Evolutionary conservation across 139 green algal species (phyloP).

Genomic region (Ettlia oleoabundans): DNA sequence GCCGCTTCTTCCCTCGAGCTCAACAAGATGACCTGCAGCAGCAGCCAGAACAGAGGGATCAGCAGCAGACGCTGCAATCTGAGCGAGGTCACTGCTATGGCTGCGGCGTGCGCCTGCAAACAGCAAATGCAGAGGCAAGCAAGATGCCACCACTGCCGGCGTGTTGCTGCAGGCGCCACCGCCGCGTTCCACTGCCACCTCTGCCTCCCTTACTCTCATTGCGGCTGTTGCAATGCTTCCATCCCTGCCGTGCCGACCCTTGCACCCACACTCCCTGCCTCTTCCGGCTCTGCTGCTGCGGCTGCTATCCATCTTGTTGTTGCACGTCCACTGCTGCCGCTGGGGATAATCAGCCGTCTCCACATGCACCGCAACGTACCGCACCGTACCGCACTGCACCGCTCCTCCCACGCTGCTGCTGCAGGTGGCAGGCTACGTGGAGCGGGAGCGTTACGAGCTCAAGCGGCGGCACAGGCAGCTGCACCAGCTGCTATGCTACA

Average conservation of each 20-base stretch:
- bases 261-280: neutral
- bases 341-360: neutral
- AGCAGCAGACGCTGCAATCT: conserved; percentile 6
- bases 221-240: no score
- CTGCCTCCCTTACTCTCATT: neutral
- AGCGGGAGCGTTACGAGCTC: conserved; percentile 60
- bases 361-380: neutral
- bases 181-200: neutral
- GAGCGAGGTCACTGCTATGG: conserved; percentile 81
- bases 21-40: no score
- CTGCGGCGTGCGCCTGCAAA: conserved; percentile 79
- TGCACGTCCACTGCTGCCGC: neutral
- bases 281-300: neutral
- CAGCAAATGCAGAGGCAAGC: conserved; percentile 31
- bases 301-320: neutral
- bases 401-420: neutral
- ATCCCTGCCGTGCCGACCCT: neutral
- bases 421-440: conserved; percentile 70
- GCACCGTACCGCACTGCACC: neutral
- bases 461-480: conserved; percentile 71
- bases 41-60: no score
- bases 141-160: conserved; percentile 70
- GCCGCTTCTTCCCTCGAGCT: no score
- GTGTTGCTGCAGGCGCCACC: neutral
- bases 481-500: conserved; percentile 63